Evolutionary conservation across 2,329 filamentous ascomycete species (phyloP), one percentile per base, ranked within the genome.

Genomic region (Neonectria ditissima): DNA sequence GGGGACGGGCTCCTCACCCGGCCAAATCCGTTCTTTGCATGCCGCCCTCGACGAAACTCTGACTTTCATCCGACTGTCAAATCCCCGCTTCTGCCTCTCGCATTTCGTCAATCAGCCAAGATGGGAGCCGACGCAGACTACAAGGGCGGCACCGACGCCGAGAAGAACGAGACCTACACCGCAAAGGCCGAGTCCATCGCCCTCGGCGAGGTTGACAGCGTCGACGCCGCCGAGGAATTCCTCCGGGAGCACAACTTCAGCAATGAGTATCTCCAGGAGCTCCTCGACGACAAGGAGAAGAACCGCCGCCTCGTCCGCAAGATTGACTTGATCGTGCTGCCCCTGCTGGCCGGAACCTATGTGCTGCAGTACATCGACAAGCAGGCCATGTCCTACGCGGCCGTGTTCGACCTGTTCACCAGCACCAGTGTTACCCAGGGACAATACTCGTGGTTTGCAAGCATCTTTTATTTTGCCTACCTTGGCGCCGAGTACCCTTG

Each of bases 281-380:
- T 72, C 7, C n/a, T 72, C 4, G 45, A 39, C 5, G 59, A 65
- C 50, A 53, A 62, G 18, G 63, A 62, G 14, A 55, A 32, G 24
- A 52, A 62, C 13, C 48, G 68, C 50, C 74, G 63, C 13, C 51
- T 65, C 14, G 63, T 65, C 3, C 77, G 82, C 18, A 83, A 81
- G 55, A 80, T 87, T 37, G 85, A 87, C 62, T 71, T 80, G 44
- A 69, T 82, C 0, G 68, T 87, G 9, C 75, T 87, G 51, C 85
- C 85, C 0, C 75, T 87, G 11, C 78, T 87, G 3, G 79, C 78
- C 26, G 79, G 79, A 0, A 84, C 82, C 0, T 84, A 81, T 53
- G 72, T 82, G 2, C 72, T 87, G 16, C 84, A 87, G 67, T 86
- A 83, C 66, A 84, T 86, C 66, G 84, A 86, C 73, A 87, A 87